phyloP scores from a whole-genome alignment of 306 rosid genomes.

The Trifolium repens region DNA sequence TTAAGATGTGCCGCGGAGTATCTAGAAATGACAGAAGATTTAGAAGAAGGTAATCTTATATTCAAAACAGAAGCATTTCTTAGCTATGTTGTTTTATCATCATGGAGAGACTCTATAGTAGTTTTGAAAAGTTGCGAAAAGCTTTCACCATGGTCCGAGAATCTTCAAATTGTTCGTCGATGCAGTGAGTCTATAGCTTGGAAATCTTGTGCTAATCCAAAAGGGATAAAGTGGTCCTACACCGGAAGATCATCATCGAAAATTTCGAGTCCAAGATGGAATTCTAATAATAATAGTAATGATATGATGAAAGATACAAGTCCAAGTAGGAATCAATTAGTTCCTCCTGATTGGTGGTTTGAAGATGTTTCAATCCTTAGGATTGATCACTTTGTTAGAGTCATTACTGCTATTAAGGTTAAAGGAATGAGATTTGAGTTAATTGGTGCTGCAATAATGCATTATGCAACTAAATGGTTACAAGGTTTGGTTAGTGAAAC shows the following conservation, averaged over 20 bases:
- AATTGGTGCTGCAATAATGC: slow-evolving; percentile 82
- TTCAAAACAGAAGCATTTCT: slow-evolving; percentile 98
- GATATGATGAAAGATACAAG: slow-evolving; percentile 66
- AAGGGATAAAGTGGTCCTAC: slow-evolving; percentile 92
- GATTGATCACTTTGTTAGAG: slow-evolving; percentile 95
- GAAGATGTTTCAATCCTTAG: slow-evolving; percentile 90
- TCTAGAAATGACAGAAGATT: slow-evolving; percentile 95
- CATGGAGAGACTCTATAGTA: slow-evolving; percentile 94
- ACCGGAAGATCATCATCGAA: slow-evolving; percentile 70
- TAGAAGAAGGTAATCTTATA: slow-evolving; percentile 96
- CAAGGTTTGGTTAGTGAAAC: slow-evolving; percentile 64
- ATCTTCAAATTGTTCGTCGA: slow-evolving; percentile 88
- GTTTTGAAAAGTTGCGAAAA: slow-evolving; percentile 94
- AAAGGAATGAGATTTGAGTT: slow-evolving; percentile 92
- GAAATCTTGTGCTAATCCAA: slow-evolving; percentile 99
- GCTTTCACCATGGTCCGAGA: slow-evolving; percentile 96
- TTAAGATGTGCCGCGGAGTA: slow-evolving; percentile 95
- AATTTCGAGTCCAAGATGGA: slow-evolving; percentile 81
- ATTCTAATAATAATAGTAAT: slow-evolving; percentile 41
- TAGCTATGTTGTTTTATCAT: slow-evolving; percentile 92
- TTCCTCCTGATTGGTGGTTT: slow-evolving; percentile 99
- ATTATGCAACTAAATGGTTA: slow-evolving; percentile 87
- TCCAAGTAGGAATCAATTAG: slow-evolving; percentile 78
- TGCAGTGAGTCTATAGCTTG: slow-evolving; percentile 98
- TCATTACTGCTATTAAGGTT: slow-evolving; percentile 90